phyloP scores from a whole-genome alignment of 495 filamentous ascomycete species.

The Talaromyces trachyspermus region DNA sequence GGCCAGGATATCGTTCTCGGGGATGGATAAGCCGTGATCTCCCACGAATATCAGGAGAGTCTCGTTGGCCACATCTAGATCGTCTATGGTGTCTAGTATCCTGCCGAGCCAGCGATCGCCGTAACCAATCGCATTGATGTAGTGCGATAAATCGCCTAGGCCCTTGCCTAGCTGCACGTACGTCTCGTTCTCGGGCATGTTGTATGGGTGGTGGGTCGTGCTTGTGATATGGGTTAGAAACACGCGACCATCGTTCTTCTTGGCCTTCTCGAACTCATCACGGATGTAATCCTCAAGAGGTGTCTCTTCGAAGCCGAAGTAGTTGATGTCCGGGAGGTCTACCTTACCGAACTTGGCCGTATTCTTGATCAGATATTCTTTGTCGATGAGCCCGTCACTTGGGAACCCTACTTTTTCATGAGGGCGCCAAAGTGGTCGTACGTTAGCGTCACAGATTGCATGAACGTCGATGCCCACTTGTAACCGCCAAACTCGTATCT shows the following conservation, averaged over 20 bases:
- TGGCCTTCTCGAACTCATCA: constrained; percentile 38
- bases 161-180: constrained; percentile 22
- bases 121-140: constrained; percentile 36
- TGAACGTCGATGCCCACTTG: constrained; percentile 38
- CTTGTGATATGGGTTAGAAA: constrained; percentile 44
- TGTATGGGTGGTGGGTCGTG: constrained; percentile 43
- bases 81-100: constrained; percentile 36
- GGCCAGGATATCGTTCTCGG: constrained; percentile 35
- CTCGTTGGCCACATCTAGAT: constrained; percentile 41
- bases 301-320: constrained; percentile 43
- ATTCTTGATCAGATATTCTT: constrained; percentile 31
- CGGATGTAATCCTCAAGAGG: constrained; percentile 39
- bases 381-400: constrained; percentile 25
- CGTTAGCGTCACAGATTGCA: constrained; percentile 42
- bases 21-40: constrained; percentile 39
- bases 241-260: constrained; percentile 32
- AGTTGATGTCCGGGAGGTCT: constrained; percentile 36
- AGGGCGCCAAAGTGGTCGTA: constrained; percentile 40
- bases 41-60: constrained; percentile 45
- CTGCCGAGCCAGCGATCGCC: constrained; percentile 39
- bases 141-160: constrained; percentile 30
- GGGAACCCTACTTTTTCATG: constrained; percentile 33
- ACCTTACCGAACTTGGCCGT: constrained; percentile 30
- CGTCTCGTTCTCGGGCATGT: constrained; percentile 27
- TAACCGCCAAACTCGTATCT: constrained; percentile 19